Conservation (phyloP, 192 early-diverging fungal genomes). For the Chytriomyces hyalinus region DNA sequence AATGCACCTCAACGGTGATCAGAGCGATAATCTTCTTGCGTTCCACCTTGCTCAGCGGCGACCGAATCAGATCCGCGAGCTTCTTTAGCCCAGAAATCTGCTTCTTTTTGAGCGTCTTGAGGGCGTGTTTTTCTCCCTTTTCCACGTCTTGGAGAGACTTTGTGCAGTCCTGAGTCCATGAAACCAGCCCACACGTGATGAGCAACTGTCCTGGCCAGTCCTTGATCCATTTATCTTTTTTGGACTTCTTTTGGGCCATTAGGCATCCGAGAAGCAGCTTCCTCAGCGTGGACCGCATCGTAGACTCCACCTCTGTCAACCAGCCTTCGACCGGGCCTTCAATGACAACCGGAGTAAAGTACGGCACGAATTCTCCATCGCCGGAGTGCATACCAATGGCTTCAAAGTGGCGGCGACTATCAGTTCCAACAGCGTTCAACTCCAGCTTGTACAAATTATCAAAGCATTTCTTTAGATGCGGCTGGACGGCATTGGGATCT, state of each 20-base stretch:
- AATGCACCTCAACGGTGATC: constrained; percentile 69
- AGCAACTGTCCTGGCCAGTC: constrained; percentile 66
- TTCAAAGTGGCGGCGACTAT: constrained; percentile 59
- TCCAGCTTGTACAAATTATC: constrained; percentile 64
- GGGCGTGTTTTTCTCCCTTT: constrained; percentile 63
- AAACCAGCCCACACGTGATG: constrained; percentile 61
- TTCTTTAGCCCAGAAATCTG: constrained; percentile 64
- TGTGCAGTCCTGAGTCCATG: constrained; percentile 66
- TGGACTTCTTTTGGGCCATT: constrained; percentile 58
- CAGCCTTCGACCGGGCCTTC: constrained; percentile 64
- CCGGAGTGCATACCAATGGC: constrained; percentile 66
- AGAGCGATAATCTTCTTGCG: constrained; percentile 66
- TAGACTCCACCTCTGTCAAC: constrained; percentile 59
- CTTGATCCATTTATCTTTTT: constrained; percentile 69
- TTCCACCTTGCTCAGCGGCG: constrained; percentile 64
- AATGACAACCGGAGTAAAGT: constrained; percentile 53
- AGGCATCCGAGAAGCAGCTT: constrained; percentile 57
- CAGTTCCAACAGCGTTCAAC: constrained; percentile 52
- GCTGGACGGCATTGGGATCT: constrained; percentile 65
- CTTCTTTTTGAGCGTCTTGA: constrained; percentile 63
- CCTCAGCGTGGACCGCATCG: constrained; percentile 58
- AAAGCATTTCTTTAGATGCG: constrained; percentile 68
- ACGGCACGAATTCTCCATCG: constrained; percentile 68
- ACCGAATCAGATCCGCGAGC: constrained; percentile 58
- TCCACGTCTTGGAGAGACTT: constrained; percentile 61